These are phyloP conservation scores for Torulaspora indica DNA, from an alignment of 805 yeast species.

Conservation along the genomic window DNA sequence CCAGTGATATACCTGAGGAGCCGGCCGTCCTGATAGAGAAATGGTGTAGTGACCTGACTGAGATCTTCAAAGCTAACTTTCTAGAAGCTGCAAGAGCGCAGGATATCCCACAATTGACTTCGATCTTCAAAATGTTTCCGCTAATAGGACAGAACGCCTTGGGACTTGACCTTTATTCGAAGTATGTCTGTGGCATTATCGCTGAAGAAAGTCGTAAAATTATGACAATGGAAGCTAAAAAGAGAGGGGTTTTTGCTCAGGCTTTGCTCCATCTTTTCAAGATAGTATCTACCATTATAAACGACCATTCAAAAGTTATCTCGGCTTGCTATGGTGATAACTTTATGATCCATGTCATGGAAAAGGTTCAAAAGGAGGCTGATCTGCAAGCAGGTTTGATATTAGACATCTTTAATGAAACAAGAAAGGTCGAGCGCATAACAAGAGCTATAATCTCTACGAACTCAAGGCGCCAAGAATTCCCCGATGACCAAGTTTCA, in stretches of 20 bases:
- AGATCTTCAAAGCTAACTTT: slow-evolving; percentile 58
- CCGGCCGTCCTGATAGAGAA: slow-evolving; percentile 54
- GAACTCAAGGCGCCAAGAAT: slow-evolving; percentile 17
- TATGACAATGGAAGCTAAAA: slow-evolving; percentile 48
- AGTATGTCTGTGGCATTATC: slow-evolving; percentile 79
- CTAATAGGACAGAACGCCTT: slow-evolving; percentile 63
- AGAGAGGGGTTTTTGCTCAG: slow-evolving; percentile 43
- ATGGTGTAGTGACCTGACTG: slow-evolving; percentile 58
- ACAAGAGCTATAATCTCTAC: slow-evolving; percentile 41
- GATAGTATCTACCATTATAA: slow-evolving; percentile 74
- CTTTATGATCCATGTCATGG: slow-evolving; percentile 63
- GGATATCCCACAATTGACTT: slow-evolving; percentile 66
- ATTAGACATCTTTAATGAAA: slow-evolving; percentile 79
- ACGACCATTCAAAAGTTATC: slow-evolving; percentile 81
- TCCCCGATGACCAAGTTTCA: slow-evolving; percentile 30
- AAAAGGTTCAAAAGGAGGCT: slow-evolving; percentile 75
- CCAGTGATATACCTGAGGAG: slow-evolving; percentile 75
- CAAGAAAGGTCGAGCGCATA: slow-evolving; percentile 52
- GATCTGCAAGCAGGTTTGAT: slow-evolving; percentile 91
- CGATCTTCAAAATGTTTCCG: slow-evolving; percentile 83
- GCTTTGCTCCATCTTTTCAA: slow-evolving; percentile 70
- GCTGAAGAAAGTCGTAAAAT: slow-evolving; percentile 71
- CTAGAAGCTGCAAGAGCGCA: slow-evolving; percentile 60
- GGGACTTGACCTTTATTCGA: slow-evolving; percentile 79
- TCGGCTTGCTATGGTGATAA: slow-evolving; percentile 61